Evolutionary conservation across 1,284 basidiomycete species (phyloP).

Genomic region (Caloboletus firmus): DNA sequence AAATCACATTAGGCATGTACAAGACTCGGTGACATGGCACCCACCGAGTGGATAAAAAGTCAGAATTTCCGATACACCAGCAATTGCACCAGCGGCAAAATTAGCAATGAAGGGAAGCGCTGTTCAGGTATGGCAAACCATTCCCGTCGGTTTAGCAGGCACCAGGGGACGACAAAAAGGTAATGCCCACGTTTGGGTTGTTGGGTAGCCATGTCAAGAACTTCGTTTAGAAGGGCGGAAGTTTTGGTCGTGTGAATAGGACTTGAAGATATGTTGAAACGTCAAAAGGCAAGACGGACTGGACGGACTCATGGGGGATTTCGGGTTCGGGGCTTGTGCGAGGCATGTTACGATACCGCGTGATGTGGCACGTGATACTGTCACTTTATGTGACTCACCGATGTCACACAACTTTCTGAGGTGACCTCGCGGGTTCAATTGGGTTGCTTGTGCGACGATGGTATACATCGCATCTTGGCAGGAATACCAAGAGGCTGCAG

Average conservation of each 20-base stretch:
- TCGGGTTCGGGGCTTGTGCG: slow-evolving; percentile 8
- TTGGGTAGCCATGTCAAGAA: slow-evolving; percentile 35
- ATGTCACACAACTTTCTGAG: slow-evolving; percentile 7
- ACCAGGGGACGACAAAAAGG: background rate
- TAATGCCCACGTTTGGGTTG: slow-evolving; percentile 47
- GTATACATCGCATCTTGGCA: slow-evolving; percentile 82
- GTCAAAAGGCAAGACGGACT: background rate
- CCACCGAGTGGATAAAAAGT: slow-evolving; percentile 91
- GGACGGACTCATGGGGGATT: background rate
- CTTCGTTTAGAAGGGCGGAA: background rate
- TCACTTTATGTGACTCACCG: slow-evolving; percentile 16
- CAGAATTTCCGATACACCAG: slow-evolving; percentile 86
- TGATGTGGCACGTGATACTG: slow-evolving; percentile 22
- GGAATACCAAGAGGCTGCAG: slow-evolving; percentile 82
- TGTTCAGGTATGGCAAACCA: slow-evolving; percentile 32
- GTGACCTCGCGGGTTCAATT: background rate
- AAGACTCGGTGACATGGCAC: slow-evolving; percentile 39
- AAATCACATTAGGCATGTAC: slow-evolving; percentile 16
- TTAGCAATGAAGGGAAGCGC: slow-evolving; percentile 86
- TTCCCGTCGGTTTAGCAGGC: slow-evolving; percentile 6
- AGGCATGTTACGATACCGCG: no score
- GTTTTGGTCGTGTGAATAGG: slow-evolving; percentile 2
- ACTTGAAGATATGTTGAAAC: background rate
- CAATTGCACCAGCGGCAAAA: slow-evolving; percentile 89
- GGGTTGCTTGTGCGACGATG: slow-evolving; percentile 53